Percentiles rank a stretch among this genome's conserved stretches.
phyloP scores from a whole-genome alignment of 768 basidiomycete genomes.

The Xerocomus brunneocitrinus region DNA sequence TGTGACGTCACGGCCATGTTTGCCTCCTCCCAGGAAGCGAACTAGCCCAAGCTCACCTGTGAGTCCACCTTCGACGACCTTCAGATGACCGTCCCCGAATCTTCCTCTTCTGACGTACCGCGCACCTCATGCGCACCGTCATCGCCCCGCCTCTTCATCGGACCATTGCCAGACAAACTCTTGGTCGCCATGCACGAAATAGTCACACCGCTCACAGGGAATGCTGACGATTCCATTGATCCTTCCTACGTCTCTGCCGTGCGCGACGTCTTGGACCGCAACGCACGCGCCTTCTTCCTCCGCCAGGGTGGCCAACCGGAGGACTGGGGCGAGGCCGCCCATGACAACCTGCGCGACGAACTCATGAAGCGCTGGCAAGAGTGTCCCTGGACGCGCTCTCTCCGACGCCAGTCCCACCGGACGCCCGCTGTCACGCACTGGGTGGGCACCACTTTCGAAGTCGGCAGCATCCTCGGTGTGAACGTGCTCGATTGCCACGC shows the following conservation, averaged over 20 bases:
- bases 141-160: conserved; percentile 56
- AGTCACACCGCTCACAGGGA: conserved; percentile 5
- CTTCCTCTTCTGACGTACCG: not conserved
- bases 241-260: conserved; percentile 33
- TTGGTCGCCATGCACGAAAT: conserved; percentile 38
- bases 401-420: conserved; percentile 27
- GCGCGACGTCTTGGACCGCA: conserved; percentile 43
- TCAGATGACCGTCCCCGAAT: conserved; percentile 11
- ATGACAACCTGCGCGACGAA: conserved; percentile 48
- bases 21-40: not conserved
- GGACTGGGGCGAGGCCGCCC: conserved; percentile 60
- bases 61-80: not conserved
- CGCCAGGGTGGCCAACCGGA: conserved; percentile 58
- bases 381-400: conserved; percentile 58
- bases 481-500: conserved; percentile 42
- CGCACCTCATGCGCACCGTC: not conserved
- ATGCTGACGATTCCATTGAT: conserved; percentile 32
- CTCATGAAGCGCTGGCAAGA: conserved; percentile 59
- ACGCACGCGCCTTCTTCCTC: conserved; percentile 63
- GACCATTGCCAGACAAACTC: conserved; percentile 68
- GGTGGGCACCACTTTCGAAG: conserved; percentile 73
- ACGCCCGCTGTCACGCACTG: conserved; percentile 36
- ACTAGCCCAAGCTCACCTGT: not conserved
- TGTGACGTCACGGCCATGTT: conserved; percentile 26
- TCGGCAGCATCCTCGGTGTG: conserved; percentile 73